These are phyloP conservation scores for Paramecium pentaurelia DNA, from an alignment of 73 alveolate genomes.

Conservation along the genomic window DNA sequence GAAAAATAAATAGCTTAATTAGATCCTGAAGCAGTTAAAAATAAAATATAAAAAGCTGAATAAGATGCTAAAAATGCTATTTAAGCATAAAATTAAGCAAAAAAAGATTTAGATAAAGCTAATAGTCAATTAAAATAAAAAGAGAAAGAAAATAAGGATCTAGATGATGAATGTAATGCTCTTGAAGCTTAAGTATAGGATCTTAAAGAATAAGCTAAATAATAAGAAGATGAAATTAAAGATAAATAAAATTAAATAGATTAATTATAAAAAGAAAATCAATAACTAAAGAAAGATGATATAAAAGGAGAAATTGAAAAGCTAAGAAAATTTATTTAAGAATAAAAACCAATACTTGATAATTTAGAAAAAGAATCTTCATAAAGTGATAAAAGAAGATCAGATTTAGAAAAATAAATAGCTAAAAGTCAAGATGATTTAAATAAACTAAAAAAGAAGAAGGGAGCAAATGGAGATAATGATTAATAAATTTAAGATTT, in stretches of 20 bases:
- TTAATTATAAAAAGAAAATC: neutral
- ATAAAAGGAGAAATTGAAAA: neutral
- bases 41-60: neutral
- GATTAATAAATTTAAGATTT: neutral
- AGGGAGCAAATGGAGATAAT: neutral
- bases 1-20: neutral
- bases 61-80: constrained; percentile 24
- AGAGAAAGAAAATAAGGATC: neutral
- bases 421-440: neutral
- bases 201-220: neutral
- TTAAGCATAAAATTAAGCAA: neutral
- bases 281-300: neutral
- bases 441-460: neutral
- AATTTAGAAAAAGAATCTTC: neutral
- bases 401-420: neutral
- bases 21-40: constrained; percentile 19
- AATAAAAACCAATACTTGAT: neutral
- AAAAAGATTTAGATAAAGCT: constrained; percentile 15
- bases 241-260: neutral
- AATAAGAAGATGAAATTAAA: neutral
- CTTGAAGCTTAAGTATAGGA: neutral
- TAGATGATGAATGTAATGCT: neutral
- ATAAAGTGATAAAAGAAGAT: constrained; percentile 12
- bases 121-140: neutral
- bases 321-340: neutral